Base-by-base conservation (phyloP, 2,329 filamentous ascomycete genomes). In the Tolypocladium tundrense region DNA sequence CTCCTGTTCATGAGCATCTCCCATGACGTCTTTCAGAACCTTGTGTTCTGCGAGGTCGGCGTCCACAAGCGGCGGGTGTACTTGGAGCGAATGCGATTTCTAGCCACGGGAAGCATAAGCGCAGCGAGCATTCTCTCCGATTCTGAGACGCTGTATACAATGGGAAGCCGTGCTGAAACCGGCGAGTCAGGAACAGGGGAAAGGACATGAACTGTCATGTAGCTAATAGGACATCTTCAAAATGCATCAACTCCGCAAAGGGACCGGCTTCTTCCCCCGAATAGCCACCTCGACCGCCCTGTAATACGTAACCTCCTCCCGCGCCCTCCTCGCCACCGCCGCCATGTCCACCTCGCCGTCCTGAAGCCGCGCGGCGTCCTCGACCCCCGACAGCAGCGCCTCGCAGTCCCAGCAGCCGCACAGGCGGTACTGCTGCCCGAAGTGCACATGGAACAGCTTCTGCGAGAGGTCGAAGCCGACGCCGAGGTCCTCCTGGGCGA, bases 341-440 rank as follows among this genome's bases (percentile, higher is more conserved):
- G 45, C 51, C 59, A 66, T 60, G 19, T 61, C 61, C 1, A 60
- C 24, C 1, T 60, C 54, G 1, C 40, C 45, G 39, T 40, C 52
- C 0, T 31, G 50, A 27, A 33, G 27, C 7, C 19, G 31, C 3
- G 45, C 48, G 1, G 48, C 24, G 6, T 55, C 59, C 37, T 65
- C 64, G 5, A 68, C 50, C 21, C 60, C 65, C 42, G 66, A 66
- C 19, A 65, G 57, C 37, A 72, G 60, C 2, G 67, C 67, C 61
- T 74, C 69, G 56, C 72, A 74, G 31, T 72, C 69, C 72, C 72
- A 74, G 54, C 71, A 73, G 3, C 64, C 60, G 42, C 73, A 76
- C 3, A 64, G 51, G 14, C 61, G 53, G 61, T 76, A 76, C 35
- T 73, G 70, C 13, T 67, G 57, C 3, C 68, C 73, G 55, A 73